Conservation (phyloP, 345 rosid species). For the Eucalyptus guilfoylei region DNA sequence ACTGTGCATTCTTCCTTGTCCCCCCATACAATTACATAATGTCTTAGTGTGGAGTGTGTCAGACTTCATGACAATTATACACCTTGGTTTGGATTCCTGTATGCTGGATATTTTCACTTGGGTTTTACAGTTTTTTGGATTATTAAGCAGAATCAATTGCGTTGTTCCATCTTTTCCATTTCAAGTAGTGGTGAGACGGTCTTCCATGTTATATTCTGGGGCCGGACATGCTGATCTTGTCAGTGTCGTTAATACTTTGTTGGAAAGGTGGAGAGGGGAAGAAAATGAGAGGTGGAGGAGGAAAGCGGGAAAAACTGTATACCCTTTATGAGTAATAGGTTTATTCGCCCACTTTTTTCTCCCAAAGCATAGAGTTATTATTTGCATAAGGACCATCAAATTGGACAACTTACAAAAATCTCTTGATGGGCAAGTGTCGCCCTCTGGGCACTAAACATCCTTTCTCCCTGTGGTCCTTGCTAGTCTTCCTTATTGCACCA, state of each 20-base stretch:
- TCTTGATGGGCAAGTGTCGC: not conserved
- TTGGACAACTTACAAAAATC: not conserved
- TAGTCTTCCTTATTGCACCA: not conserved
- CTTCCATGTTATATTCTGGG: not conserved
- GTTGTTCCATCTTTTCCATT: not conserved
- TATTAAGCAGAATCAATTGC: not conserved
- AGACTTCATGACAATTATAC: not conserved
- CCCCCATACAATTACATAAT: not conserved
- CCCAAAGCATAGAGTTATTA: not conserved
- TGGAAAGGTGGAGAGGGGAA: not conserved
- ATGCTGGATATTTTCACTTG: not conserved
- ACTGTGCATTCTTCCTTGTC: not conserved
- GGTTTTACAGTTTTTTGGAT: not conserved
- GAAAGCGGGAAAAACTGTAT: not conserved
- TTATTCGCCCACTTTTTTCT: not conserved
- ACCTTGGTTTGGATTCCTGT: not conserved
- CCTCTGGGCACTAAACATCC: not conserved
- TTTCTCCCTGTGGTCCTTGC: not conserved
- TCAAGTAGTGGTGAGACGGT: not conserved
- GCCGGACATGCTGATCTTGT: not conserved
- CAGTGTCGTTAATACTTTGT: not conserved
- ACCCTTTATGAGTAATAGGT: not conserved
- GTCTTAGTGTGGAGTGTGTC: not conserved
- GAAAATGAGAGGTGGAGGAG: not conserved
- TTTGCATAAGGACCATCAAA: not conserved